These are phyloP conservation scores for Dissophora ornata DNA, from an alignment of 192 early-diverging fungal genomes.

Conservation along the genomic window DNA sequence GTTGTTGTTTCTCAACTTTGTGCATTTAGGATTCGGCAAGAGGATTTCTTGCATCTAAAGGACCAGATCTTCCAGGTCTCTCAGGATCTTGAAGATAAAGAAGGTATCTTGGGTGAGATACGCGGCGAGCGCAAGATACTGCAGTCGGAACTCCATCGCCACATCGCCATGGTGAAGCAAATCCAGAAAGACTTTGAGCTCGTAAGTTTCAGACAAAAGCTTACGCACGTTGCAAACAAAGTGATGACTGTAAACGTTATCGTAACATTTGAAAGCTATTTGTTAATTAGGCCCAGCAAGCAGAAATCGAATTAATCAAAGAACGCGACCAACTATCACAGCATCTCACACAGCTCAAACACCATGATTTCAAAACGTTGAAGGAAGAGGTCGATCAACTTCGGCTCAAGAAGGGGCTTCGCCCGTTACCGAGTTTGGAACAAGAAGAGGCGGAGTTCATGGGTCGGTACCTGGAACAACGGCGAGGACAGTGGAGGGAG, in stretches of 20 bases:
- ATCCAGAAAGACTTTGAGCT: slow-evolving; percentile 44
- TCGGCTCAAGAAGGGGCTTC: slow-evolving; percentile 23
- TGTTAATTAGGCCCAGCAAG: slow-evolving; percentile 29
- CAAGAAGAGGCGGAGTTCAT: slow-evolving; percentile 45
- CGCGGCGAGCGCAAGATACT: slow-evolving; percentile 31
- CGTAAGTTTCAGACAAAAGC: no score
- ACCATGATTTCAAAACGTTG: slow-evolving; percentile 35
- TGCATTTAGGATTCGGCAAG: slow-evolving; percentile 45
- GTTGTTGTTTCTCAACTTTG: not conserved
- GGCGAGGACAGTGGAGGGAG: slow-evolving; percentile 42
- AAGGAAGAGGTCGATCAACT: slow-evolving; percentile 49
- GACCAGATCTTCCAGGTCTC: slow-evolving; percentile 24
- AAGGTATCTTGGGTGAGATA: slow-evolving; percentile 34
- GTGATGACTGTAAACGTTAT: no score
- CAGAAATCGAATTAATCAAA: slow-evolving; percentile 30
- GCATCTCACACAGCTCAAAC: slow-evolving; percentile 22
- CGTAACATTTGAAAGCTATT: no score
- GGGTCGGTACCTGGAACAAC: slow-evolving; percentile 43
- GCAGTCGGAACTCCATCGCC: slow-evolving; percentile 32
- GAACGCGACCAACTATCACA: slow-evolving; percentile 50
- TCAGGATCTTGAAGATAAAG: slow-evolving; percentile 40
- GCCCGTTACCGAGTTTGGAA: slow-evolving; percentile 28
- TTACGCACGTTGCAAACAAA: no score
- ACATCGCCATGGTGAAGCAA: slow-evolving; percentile 45
- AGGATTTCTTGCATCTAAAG: slow-evolving; percentile 39